Evolutionary conservation across 2,329 filamentous ascomycete species (phyloP), one percentile per base, ranked within the genome.

Genomic region (Calonectria multiphialidica): DNA sequence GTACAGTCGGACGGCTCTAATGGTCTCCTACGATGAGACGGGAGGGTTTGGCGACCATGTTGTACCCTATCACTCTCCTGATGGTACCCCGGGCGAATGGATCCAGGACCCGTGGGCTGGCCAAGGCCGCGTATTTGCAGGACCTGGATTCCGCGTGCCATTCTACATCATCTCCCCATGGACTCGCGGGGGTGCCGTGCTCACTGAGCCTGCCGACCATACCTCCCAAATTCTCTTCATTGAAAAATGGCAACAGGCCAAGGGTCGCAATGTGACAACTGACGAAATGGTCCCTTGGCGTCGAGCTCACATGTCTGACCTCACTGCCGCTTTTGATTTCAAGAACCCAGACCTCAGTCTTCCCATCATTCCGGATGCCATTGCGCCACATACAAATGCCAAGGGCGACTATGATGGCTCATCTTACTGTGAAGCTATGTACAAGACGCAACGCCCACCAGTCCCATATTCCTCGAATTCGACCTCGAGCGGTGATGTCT

Each of bases 11-110:
- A 89, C 88, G 2, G 84, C 83, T 0, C 75, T 90, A 83, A 80
- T 89, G 85, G 73, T 87, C 76, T 87, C 82, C 33, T 82, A 78
- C 33, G 74, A 79, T 83, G 87, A 91, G 78, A 87, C 87, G 2
- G 89, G 88, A 53, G 89, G 88, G 33, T 90, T 84, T 80, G 88
- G 88, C 15, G 89, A 90, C 70, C 87, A 90, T 70, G 88, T 90
- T 3, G 80, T 83, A n/a, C 88, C 88, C 0, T 87, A 86, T 74
- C 85, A 88, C 67, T 84, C 88, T 0, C 86, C 87, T 12, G 78
- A 83, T 5, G 86, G 85, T 30, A 89, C 88, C 0, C 74, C 86
- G 0, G 88, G 88, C 3, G 88, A 90, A 75, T 90, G 88, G 88
- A 81, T 83, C 8, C 82, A 89, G 79, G 82, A 85, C 40, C 83